A percentile compares a stretch with the other conserved stretches of the same genome.
phyloP scores from a whole-genome alignment of 2,329 filamentous ascomycete species.

The Aspergillus pseudotamarii region DNA sequence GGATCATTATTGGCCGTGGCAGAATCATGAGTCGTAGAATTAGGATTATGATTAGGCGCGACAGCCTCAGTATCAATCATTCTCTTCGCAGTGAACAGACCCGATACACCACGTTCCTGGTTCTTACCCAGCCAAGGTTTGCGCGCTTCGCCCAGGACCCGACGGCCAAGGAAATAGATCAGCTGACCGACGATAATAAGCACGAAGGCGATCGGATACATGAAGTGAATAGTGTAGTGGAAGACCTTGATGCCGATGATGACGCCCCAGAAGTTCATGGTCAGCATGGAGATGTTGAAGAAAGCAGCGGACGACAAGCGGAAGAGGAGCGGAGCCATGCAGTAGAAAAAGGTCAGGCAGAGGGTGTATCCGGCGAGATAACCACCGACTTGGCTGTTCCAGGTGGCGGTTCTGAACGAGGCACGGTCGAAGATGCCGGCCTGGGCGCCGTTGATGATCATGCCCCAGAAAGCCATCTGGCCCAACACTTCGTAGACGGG shows the following conservation, averaged over 20 bases:
- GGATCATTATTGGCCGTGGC: conserved; percentile 3
- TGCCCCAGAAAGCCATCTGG: conserved; percentile 84
- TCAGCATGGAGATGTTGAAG: conserved; percentile 93
- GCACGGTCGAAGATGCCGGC: conserved; percentile 87
- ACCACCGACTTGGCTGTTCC: conserved; percentile 70
- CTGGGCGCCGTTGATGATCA: conserved; percentile 88
- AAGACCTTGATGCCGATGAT: conserved; percentile 91
- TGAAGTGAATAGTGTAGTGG: conserved; percentile 75
- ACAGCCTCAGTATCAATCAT: conserved; percentile 54
- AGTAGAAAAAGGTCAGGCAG: conserved; percentile 82
- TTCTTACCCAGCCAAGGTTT: conserved; percentile 94
- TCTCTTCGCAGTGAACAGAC: conserved; percentile 82
- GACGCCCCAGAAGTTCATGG: conserved; percentile 95
- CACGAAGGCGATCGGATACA: conserved; percentile 96
- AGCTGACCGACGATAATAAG: conserved; percentile 84
- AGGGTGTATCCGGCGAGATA: conserved; percentile 92
- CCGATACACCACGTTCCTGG: conserved; percentile 79
- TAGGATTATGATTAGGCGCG: conserved; percentile 17
- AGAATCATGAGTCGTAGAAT: conserved; percentile 10
- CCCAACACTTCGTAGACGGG: conserved; percentile 92
- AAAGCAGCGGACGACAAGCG: conserved; percentile 90
- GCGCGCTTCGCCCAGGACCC: conserved; percentile 76
- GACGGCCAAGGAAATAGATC: conserved; percentile 84
- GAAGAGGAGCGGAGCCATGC: conserved; percentile 81
- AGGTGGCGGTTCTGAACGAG: conserved; percentile 66